Percentiles rank a stretch among this genome's conserved stretches.
Conservation (phyloP, 129 eudicot genomes). For the Deinandra increscens region DNA sequence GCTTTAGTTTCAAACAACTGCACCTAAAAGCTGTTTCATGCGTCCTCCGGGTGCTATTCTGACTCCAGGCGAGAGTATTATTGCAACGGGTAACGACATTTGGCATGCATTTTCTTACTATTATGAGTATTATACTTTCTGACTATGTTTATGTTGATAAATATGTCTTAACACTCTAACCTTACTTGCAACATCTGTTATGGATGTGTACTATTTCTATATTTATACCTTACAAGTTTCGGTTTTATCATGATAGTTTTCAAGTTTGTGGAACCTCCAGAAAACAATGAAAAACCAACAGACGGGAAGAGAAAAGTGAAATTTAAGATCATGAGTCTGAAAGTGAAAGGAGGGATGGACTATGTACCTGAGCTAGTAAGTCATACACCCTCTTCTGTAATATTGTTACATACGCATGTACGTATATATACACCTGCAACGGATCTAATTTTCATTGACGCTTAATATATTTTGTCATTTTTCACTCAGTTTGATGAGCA, state of each 20-base stretch:
- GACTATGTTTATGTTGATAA: not conserved
- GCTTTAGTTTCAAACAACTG: slow-evolving; percentile 81
- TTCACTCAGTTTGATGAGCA: slow-evolving; percentile 69
- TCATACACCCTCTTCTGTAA: too few relatives aligned
- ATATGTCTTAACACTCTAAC: not conserved
- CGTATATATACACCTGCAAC: not conserved
- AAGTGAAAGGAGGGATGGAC: slow-evolving; percentile 67
- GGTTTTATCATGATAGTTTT: slow-evolving; percentile 47
- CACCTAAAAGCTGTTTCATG: too few relatives aligned
- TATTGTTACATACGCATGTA: not conserved
- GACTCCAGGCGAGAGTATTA: slow-evolving; percentile 71
- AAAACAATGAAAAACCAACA: slow-evolving; percentile 56
- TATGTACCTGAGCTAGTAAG: slow-evolving; percentile 66
- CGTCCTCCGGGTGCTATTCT: slow-evolving; percentile 94
- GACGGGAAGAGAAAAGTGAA: slow-evolving; percentile 63
- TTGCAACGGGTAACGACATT: slow-evolving; percentile 69
- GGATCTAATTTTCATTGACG: not conserved
- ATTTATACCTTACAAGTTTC: slow-evolving; percentile 22
- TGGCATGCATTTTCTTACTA: not conserved
- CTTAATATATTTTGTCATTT: slow-evolving; percentile 10
- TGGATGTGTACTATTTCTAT: slow-evolving; percentile 4
- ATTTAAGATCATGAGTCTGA: slow-evolving; percentile 76
- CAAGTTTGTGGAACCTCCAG: slow-evolving; percentile 86
- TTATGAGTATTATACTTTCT: not conserved
- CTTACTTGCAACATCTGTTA: not conserved